These are phyloP conservation scores for Craterostigma plantagineum DNA, from an alignment of 257 asterid genomes.

Conservation along the genomic window DNA sequence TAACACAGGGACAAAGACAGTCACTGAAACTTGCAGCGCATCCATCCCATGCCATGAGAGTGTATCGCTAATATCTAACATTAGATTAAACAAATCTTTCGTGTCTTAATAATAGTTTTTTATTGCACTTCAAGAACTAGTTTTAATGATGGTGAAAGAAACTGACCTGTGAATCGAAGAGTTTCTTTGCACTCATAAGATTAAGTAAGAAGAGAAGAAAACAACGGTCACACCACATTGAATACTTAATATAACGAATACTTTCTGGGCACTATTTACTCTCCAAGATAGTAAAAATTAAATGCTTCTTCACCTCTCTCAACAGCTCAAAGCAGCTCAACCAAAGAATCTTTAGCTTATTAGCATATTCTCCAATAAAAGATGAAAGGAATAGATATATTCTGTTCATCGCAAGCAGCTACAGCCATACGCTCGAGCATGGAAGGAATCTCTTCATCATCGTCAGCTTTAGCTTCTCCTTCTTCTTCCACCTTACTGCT, in stretches of 20 bases:
- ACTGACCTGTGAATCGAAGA: too few relatives aligned
- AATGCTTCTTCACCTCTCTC: too few relatives aligned
- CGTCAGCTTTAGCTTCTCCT: slow-evolving; percentile 12
- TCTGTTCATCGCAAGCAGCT: slow-evolving; percentile 51
- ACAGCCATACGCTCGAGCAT: slow-evolving; percentile 35
- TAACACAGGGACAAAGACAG: not conserved
- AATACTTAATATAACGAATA: too few relatives aligned
- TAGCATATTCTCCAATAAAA: slow-evolving; percentile 23
- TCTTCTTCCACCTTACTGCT: slow-evolving; percentile 17
- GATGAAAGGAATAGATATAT: slow-evolving; percentile 47
- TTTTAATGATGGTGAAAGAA: too few relatives aligned
- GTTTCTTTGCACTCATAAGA: too few relatives aligned
- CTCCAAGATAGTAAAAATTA: too few relatives aligned
- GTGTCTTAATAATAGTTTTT: too few relatives aligned
- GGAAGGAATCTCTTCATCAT: slow-evolving; percentile 17
- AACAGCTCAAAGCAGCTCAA: too few relatives aligned
- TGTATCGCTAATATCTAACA: slow-evolving; percentile 9
- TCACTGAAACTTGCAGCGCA: slow-evolving; percentile 22
- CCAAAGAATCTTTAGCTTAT: slow-evolving; percentile 8
- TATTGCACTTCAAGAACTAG: slow-evolving; percentile 1
- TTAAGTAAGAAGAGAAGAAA: too few relatives aligned
- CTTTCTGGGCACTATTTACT: too few relatives aligned
- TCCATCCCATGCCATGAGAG: slow-evolving; percentile 17
- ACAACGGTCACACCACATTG: too few relatives aligned
- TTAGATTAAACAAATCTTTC: too few relatives aligned